Percentiles rank a stretch among this genome's conserved stretches.
phyloP scores from a whole-genome alignment of 345 rosid species.

The Eucalyptus decipiens region DNA sequence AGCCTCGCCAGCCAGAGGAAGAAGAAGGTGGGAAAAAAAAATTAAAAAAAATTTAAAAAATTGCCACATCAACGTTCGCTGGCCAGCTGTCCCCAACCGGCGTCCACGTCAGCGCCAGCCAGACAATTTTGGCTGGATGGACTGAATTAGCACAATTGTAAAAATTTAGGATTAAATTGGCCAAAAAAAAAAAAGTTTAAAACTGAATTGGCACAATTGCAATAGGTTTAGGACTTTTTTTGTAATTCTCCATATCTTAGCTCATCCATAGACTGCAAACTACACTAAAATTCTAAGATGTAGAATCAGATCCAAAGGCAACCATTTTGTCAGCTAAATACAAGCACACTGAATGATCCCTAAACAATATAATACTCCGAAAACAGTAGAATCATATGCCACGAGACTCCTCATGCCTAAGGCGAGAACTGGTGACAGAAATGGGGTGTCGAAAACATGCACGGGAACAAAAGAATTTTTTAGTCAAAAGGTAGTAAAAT shows the following conservation, averaged over 20 bases:
- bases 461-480: background rate
- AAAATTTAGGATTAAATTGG: too few relatives aligned
- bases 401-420: background rate
- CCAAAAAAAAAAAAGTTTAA: rapidly evolving
- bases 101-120: rapidly evolving
- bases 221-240: too few relatives aligned
- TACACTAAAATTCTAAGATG: background rate
- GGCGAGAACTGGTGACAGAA: background rate
- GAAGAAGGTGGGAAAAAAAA: too few relatives aligned
- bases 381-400: background rate
- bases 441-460: background rate
- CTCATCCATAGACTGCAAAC: background rate
- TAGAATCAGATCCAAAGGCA: background rate
- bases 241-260: background rate
- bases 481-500: background rate
- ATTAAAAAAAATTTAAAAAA: too few relatives aligned
- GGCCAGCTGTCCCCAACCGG: too few relatives aligned
- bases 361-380: background rate
- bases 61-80: too few relatives aligned
- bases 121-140: too few relatives aligned
- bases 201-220: rapidly evolving
- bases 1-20: too few relatives aligned
- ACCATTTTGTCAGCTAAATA: background rate
- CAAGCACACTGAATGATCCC: background rate
- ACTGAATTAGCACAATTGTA: too few relatives aligned